phyloP scores from a whole-genome alignment of 805 yeast species.

The Lipomyces japonicus region DNA sequence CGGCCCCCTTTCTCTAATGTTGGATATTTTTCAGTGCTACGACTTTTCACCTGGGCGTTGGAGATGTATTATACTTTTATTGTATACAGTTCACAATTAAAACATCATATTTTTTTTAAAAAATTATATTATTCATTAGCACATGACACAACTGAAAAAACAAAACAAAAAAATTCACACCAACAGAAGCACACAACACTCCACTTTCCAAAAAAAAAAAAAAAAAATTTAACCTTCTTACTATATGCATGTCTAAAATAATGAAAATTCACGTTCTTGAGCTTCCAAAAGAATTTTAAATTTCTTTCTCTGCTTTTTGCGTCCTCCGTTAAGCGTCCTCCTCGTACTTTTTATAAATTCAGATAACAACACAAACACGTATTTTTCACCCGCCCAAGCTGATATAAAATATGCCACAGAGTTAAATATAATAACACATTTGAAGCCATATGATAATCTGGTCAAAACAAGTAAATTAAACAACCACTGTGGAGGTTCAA shows the following conservation, averaged over 20 bases:
- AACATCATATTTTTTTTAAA: no score
- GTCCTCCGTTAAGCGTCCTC: slow-evolving; percentile 22
- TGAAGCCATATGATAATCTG: slow-evolving; percentile 49
- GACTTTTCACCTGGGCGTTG: no score
- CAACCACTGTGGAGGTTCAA: slow-evolving; percentile 48
- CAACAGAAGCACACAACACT: neutral
- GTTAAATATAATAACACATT: slow-evolving; percentile 46
- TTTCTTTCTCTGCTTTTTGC: slow-evolving; percentile 35
- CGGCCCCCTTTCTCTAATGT: no score
- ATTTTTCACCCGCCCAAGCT: slow-evolving; percentile 47
- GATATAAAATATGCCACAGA: slow-evolving; percentile 50
- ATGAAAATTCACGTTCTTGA: slow-evolving; percentile 8
- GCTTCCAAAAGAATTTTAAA: slow-evolving; percentile 37
- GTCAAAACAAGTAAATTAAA: slow-evolving; percentile 79
- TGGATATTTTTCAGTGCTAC: no score
- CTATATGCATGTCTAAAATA: neutral
- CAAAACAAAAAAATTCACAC: no score
- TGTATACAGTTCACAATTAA: no score
- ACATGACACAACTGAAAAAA: no score
- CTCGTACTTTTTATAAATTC: slow-evolving; percentile 23
- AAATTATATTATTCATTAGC: no score
- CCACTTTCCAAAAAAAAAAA: neutral
- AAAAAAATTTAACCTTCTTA: neutral
- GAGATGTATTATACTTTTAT: no score
- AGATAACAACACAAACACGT: slow-evolving; percentile 45